Base-by-base conservation (phyloP, 129 eudicot genomes). In the Deinandra increscens region DNA sequence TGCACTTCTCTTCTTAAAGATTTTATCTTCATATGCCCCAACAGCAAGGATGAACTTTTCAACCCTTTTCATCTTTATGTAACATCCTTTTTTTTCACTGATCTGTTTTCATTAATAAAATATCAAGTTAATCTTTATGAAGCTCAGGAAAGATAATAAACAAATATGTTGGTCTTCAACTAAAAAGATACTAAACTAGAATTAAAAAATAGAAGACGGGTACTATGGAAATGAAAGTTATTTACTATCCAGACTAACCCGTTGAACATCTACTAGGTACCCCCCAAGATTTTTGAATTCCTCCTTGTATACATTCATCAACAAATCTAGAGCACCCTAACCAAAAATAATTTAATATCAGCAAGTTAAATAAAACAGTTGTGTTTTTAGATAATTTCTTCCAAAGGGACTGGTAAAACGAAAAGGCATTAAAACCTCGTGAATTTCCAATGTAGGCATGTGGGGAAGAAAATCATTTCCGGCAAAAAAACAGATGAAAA, bases 381-480 rank as follows among this genome's bases (percentile, higher is more conserved):
- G 23, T 3, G 22, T 65, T 7, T 54, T 53, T 51, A 38, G 51
- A 29, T 10, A 10, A 33, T 43, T 43, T 17, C 4, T 7, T 14
- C 50, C 4, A 14, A 39, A 20, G 4, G 12, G 13, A 55, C 0
- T n/a, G 38, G 41, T 4, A 29, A 45, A 74, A 42, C 31, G 13
- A 12, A 18, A 58, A 48, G 18, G 19, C 18, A 17, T 33, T 44
- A 10, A 45, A 44, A 88, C 96, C 96, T 88, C 96, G 14, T 74
- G 84, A 15, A 88, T 81, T 49, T 83, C 87, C 60, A 88, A 50
- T 1, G 82, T 69, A 0, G 96, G 96, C 87, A 88, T 81, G 14
- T 68, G 96, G 0, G 96, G 96, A 1, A 88, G 43, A 58, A 88
- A 88, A 66, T 88, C 91, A 71, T 85, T 88, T 15, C 91, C 96